Evolutionary conservation across 352 stramenopile species (phyloP).

Genomic region (Phytopythium helicoides): DNA sequence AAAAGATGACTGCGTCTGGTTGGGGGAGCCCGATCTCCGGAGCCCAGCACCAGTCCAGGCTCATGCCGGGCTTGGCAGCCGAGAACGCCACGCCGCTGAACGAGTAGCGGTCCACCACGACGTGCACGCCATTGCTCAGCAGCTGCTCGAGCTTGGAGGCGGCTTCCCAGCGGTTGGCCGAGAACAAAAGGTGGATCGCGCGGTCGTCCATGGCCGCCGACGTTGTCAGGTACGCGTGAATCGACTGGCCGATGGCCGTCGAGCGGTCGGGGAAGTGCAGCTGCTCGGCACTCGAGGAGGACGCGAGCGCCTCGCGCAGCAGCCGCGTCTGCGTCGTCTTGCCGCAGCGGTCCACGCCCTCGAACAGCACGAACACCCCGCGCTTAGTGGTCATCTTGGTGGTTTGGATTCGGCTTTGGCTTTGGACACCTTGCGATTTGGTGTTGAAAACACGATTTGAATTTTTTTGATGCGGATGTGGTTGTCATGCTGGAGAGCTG

Average conservation of each 20-base stretch:
- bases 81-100: slow-evolving; percentile 99
- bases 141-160: slow-evolving; percentile 65
- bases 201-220: slow-evolving; percentile 93
- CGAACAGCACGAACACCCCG: slow-evolving; percentile 98
- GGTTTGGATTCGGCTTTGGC: no score
- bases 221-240: slow-evolving; percentile 96
- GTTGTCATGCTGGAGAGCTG: no score
- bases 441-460: neutral
- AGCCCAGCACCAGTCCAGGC: slow-evolving; percentile 97
- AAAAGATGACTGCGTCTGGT: slow-evolving; percentile 97
- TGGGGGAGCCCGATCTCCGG: slow-evolving; percentile 96
- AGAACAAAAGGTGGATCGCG: slow-evolving; percentile 99
- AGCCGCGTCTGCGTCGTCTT: slow-evolving; percentile 99
- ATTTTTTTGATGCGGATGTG: no score
- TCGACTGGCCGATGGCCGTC: slow-evolving; percentile 94
- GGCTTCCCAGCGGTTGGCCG: slow-evolving; percentile 99
- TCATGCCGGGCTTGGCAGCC: slow-evolving; percentile 92
- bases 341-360: slow-evolving; percentile 98
- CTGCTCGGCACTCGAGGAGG: slow-evolving; percentile 32
- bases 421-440: no score
- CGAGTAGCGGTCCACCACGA: slow-evolving; percentile 97
- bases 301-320: slow-evolving; percentile 55
- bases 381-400: slow-evolving; percentile 41
- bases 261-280: slow-evolving; percentile 82
- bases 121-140: slow-evolving; percentile 79